Conservation (phyloP, 2,329 filamentous ascomycete genomes). For the Fusarium nisikadoi region DNA sequence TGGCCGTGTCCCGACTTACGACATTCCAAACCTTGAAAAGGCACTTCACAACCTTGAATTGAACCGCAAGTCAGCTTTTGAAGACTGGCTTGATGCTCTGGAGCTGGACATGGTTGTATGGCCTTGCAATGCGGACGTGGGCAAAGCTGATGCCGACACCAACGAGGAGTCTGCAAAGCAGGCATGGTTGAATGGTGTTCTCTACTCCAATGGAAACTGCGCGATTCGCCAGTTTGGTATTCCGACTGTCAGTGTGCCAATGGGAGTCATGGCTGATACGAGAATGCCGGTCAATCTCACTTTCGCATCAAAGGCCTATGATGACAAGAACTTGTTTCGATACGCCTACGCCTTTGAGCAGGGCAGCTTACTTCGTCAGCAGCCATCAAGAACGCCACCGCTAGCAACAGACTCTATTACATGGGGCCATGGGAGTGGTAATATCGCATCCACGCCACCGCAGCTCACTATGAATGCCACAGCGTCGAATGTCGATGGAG, state of each 20-base stretch:
- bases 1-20: neutral
- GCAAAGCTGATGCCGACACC: neutral
- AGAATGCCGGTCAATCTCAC: conserved; percentile 8
- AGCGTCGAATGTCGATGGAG: neutral
- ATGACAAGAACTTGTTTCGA: conserved; percentile 2
- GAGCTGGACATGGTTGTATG: neutral
- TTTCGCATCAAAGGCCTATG: neutral
- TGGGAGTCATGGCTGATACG: neutral
- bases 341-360: neutral
- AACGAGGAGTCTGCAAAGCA: neutral
- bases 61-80: neutral
- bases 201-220: conserved; percentile 3
- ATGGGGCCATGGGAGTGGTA: fast-evolving
- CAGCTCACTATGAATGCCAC: neutral
- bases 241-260: neutral
- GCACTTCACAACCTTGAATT: neutral
- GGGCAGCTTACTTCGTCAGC: neutral
- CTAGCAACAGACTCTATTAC: neutral
- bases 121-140: conserved; percentile 5
- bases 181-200: conserved; percentile 1
- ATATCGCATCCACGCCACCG: neutral
- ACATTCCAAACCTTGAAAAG: neutral
- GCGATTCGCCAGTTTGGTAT: neutral
- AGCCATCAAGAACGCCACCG: neutral
- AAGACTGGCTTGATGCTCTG: neutral